These are phyloP conservation scores for Suillus fuscotomentosus DNA, from an alignment of 768 basidiomycete species.

Conservation along the genomic window DNA sequence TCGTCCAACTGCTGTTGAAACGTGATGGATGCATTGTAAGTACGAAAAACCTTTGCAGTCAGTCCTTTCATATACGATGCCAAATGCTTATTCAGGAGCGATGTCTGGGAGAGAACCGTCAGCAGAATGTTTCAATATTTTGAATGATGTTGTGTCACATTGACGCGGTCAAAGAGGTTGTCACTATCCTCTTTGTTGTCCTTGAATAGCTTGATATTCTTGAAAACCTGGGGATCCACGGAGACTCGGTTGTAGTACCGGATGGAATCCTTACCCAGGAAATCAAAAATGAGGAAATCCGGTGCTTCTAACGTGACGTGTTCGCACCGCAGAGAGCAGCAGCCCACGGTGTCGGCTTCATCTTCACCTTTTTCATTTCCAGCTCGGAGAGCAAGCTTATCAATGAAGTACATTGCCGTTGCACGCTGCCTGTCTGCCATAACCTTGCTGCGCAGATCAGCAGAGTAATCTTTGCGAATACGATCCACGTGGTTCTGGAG, in stretches of 20 bases:
- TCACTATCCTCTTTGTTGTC: conserved; percentile 87
- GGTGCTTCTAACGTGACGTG: conserved; percentile 92
- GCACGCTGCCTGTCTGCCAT: conserved; percentile 96
- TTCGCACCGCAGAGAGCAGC: conserved; percentile 95
- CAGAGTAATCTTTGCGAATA: conserved; percentile 86
- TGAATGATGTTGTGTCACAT: conserved; percentile 41
- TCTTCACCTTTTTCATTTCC: conserved; percentile 99
- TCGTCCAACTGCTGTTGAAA: conserved; percentile 90
- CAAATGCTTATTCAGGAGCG: conserved; percentile 87
- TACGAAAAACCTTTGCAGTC: conserved; percentile 99
- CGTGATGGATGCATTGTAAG: conserved; percentile 96
- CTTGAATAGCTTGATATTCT: conserved; percentile 97
- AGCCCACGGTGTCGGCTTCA: conserved; percentile 98
- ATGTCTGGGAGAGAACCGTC: conserved; percentile 51
- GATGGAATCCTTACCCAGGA: conserved; percentile 99
- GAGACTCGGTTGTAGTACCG: conserved; percentile 91
- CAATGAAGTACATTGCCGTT: conserved; percentile 99
- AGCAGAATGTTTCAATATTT: not conserved
- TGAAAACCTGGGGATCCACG: conserved; percentile 92
- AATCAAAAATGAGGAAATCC: conserved; percentile 90
- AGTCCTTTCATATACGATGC: conserved; percentile 94
- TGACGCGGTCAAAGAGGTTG: conserved; percentile 92
- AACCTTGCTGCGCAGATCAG: conserved; percentile 83
- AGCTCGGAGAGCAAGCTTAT: conserved; percentile 93
- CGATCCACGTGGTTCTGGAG: conserved; percentile 82